Base-by-base conservation (phyloP, 306 rosid species). In the Begonia fuchsioides region DNA sequence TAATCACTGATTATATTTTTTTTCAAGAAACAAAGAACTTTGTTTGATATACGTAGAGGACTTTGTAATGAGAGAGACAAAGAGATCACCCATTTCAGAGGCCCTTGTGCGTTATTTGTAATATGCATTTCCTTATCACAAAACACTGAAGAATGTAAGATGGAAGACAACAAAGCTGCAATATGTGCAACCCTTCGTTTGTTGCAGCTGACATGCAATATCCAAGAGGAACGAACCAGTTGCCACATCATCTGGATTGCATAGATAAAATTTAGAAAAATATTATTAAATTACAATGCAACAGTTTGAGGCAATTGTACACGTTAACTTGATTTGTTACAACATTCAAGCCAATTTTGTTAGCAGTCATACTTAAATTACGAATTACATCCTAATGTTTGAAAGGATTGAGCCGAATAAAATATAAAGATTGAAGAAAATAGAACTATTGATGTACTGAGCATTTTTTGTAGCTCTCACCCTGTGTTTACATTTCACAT, bases 101-200 rank as follows among this genome's bases (percentile, higher is more conserved):
- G 95, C 53, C 97, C 97, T 2, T 82, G 73, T 49, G 56, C 80
- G 54, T 59, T 67, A 44, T 78, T 76, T 15, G 60, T 39, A 48
- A 68, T 67, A 73, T 88, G 97, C 97, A 88, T 81, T 49, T 50
- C 72, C 70, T 69, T 92, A 38, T 88, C 86, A 57, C 67, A 60
- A 78, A 88, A 84, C 20, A 82, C 56, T 14, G 81, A 76, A 57
- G 86, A 60, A 71, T 88, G 97, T 62, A 88, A 68, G 78, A 88
- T 79, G 59, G 97, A 81, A 49, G 95, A 88, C 64, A 88, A 70
- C 66, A 88, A 90, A 40, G 86, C 93, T 63, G 97, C 95, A 68
- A 88, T 84, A 48, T 92, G 87, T 53, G 95, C 86, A 69, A 84
- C 84, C 62, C 90, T 81, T 54, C 97, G 72, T 70, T 88, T 88